phyloP scores from a whole-genome alignment of 768 basidiomycete genomes.

The Termitomyces sp. region DNA sequence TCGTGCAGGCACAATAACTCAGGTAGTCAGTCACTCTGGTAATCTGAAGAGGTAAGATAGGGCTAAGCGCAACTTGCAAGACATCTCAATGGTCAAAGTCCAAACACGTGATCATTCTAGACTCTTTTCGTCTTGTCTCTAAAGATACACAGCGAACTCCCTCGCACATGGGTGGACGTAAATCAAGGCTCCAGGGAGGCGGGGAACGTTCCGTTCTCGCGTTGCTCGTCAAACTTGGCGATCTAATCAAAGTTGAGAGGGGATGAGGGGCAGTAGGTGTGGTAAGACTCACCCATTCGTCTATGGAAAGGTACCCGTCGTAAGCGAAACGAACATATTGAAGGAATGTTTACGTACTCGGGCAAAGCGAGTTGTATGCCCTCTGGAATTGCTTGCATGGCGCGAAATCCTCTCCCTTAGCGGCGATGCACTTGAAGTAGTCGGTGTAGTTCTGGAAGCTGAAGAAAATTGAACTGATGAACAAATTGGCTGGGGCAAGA shows the following conservation, averaged over 20 bases:
- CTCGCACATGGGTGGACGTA: not conserved
- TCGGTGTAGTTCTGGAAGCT: slow-evolving; percentile 97
- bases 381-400: slow-evolving; percentile 99
- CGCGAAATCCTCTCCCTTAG: slow-evolving; percentile 97
- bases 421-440: slow-evolving; percentile 96
- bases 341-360: slow-evolving; percentile 62
- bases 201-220: slow-evolving; percentile 90
- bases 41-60: not conserved
- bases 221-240: slow-evolving; percentile 90
- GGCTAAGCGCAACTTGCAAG: not conserved
- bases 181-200: slow-evolving; percentile 72
- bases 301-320: slow-evolving; percentile 31
- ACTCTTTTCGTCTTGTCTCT: slow-evolving; percentile 5
- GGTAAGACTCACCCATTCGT: slow-evolving; percentile 74
- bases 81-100: not conserved
- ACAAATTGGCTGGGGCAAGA: not conserved
- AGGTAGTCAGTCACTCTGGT: not conserved
- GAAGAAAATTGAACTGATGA: slow-evolving; percentile 5
- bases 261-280: slow-evolving; percentile 10
- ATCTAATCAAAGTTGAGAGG: slow-evolving; percentile 43
- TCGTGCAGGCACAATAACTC: slow-evolving; percentile 1
- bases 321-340: slow-evolving; percentile 4
- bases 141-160: not conserved
- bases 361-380: slow-evolving; percentile 95
- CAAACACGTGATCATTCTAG: slow-evolving; percentile 14